Evolutionary conservation across 2,329 filamentous ascomycete genomes (phyloP), one percentile per base, ranked within the genome.

Genomic region (Blumeria graminis): DNA sequence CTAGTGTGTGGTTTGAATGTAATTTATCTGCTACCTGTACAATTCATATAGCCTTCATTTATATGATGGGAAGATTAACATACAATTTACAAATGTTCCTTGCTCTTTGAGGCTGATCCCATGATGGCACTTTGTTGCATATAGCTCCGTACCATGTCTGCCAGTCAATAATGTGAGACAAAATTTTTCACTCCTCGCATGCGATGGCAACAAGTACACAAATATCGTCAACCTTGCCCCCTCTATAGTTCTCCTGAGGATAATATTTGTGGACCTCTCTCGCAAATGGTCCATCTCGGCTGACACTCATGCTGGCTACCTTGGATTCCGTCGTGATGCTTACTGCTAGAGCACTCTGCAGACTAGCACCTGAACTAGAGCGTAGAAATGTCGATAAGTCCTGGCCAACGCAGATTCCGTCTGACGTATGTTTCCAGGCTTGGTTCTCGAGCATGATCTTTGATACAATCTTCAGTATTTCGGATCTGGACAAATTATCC

Each of bases 181-280:
- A 2, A 4, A 28, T 28, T 57, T 60, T 64, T 33, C 60, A 65
- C 59, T 81, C 78, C 62, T 89, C 82, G 8, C 86, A 80, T 0
- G 86, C 86, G 34, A 94, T 72, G 35, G 82, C 79, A 13, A 89
- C 81, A 55, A 98, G 73, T 4, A 87, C 87, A 64, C 87, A 90
- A 58, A 98, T 95, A 68, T 98, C 92, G 67, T 98, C 92, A 18
- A 93, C 78, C 69, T 98, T 98, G 55, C 92, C 92, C 57, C 92
- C 92, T 58, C 80, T 80, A 79, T 86, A 98, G 58, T 81, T 78
- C 68, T 96, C 90, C 39, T 82, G 74, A 0, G 92, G 90, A 63
- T 86, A 94, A 65, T 85, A 81, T 65, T 82, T 85, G 67, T 92
- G 86, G 18, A 95, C 87, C 68, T 95, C 88, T 69, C 86, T 94